phyloP scores from a whole-genome alignment of 192 early-diverging fungal species.

The Linderina pennispora region DNA sequence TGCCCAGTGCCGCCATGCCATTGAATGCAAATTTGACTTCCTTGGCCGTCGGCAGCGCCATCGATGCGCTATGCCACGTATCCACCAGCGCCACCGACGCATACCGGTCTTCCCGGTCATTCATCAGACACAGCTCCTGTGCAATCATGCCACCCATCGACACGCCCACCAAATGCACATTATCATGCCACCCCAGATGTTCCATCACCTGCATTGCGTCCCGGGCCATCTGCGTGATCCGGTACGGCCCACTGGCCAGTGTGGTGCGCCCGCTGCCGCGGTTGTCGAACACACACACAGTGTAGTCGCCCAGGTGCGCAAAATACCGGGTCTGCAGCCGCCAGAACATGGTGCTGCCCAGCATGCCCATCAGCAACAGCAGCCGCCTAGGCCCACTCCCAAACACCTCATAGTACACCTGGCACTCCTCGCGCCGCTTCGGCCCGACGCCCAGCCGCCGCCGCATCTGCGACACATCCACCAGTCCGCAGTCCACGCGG shows the following conservation, averaged over 20 bases:
- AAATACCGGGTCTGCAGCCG: constrained; percentile 61
- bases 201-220: constrained; percentile 66
- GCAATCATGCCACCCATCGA: constrained; percentile 88
- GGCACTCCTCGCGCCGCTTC: constrained; percentile 3
- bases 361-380: constrained; percentile 66
- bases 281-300: constrained; percentile 79
- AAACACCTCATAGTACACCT: constrained; percentile 73
- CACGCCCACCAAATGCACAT: constrained; percentile 73
- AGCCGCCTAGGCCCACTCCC: constrained; percentile 66
- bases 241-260: constrained; percentile 27
- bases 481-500: constrained; percentile 6
- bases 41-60: constrained; percentile 36
- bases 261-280: constrained; percentile 61
- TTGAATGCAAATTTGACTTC: constrained; percentile 38
- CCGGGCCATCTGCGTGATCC: constrained; percentile 70
- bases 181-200: constrained; percentile 63
- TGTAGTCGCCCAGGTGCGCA: constrained; percentile 57
- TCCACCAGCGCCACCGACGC: constrained; percentile 33
- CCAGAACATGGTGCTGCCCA: constrained; percentile 40
- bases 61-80: constrained; percentile 37
- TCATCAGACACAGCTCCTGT: constrained; percentile 56
- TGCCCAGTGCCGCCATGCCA: constrained; percentile 33
- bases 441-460: constrained; percentile 8
- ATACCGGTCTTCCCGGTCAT: constrained; percentile 1
- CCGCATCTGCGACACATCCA: constrained; percentile 11